A percentile compares a stretch with the other conserved stretches of the same genome.
These are phyloP conservation scores for Chrysopogon serrulatus DNA, from an alignment of 176 grass and related monocot genomes.

Conservation along the genomic window DNA sequence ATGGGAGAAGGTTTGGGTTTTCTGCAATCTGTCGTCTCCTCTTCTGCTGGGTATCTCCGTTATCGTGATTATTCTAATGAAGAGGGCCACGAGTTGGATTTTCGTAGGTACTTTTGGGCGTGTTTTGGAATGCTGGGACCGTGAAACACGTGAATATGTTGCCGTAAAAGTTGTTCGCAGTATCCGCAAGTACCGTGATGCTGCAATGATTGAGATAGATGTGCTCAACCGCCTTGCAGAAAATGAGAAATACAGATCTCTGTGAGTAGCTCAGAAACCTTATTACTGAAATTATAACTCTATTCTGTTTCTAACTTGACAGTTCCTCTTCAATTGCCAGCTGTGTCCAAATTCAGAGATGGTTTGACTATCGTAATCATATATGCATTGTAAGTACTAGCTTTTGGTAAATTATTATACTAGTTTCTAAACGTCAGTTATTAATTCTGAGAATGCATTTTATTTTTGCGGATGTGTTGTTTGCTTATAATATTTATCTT, in stretches of 20 bases:
- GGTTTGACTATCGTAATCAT: slow-evolving; percentile 97
- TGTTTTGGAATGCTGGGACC: slow-evolving; percentile 99
- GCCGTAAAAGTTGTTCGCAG: slow-evolving; percentile 93
- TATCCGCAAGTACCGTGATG: slow-evolving; percentile 75
- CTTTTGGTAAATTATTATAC: slow-evolving; percentile 19
- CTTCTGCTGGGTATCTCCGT: slow-evolving; percentile 8
- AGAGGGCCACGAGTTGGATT: slow-evolving; percentile 26
- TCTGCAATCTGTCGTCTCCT: slow-evolving; percentile 29
- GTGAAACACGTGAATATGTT: slow-evolving; percentile 76
- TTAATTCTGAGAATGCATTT: background rate
- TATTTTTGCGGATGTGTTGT: background rate
- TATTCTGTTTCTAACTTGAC: slow-evolving; percentile 7
- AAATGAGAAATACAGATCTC: slow-evolving; percentile 62
- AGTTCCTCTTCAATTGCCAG: slow-evolving; percentile 32
- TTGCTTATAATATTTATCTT: slow-evolving; percentile 28
- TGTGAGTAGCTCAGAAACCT: slow-evolving; percentile 40
- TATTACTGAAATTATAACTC: background rate
- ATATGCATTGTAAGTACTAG: slow-evolving; percentile 93
- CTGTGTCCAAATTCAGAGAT: slow-evolving; percentile 90
- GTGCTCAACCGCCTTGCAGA: slow-evolving; percentile 76
- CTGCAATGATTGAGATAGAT: slow-evolving; percentile 90
- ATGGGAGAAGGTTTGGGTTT: slow-evolving; percentile 91
- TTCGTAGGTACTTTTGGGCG: slow-evolving; percentile 90
- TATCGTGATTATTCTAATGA: slow-evolving; percentile 25
- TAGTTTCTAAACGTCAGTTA: slow-evolving; percentile 12